These are phyloP conservation scores for Cyberlindnera veronae DNA, from an alignment of 805 yeast genomes.

Conservation along the genomic window DNA sequence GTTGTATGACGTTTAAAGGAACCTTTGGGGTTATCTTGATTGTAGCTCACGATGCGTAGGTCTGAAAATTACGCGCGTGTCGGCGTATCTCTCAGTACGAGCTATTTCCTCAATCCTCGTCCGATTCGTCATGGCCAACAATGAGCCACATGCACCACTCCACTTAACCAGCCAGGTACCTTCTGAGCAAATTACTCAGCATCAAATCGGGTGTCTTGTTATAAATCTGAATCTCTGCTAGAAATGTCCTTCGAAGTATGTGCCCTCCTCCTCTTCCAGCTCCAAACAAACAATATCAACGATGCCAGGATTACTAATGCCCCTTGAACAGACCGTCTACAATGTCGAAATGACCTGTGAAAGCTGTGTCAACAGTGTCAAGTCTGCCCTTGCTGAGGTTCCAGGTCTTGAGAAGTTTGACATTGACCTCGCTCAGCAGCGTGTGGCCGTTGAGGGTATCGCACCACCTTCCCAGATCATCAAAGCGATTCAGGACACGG, in stretches of 20 bases:
- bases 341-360: slow-evolving; percentile 85
- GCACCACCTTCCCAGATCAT: slow-evolving; percentile 77
- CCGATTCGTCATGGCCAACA: not conserved
- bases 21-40: no score
- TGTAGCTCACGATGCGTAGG: no score
- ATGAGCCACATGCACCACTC: not conserved
- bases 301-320: slow-evolving; percentile 14
- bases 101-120: no score
- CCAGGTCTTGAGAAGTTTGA: slow-evolving; percentile 49
- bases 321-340: slow-evolving; percentile 49
- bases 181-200: not conserved
- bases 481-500: slow-evolving; percentile 62
- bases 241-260: slow-evolving; percentile 22
- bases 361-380: slow-evolving; percentile 31
- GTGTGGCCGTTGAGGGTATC: slow-evolving; percentile 65
- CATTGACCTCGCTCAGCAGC: slow-evolving; percentile 54
- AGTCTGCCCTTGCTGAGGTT: slow-evolving; percentile 45
- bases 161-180: no score
- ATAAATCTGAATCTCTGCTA: no score
- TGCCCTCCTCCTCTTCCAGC: not conserved
- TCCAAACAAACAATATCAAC: slow-evolving; percentile 2
- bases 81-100: no score
- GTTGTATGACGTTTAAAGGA: not conserved
- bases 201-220: no score
- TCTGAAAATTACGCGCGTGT: not conserved